Conservation (phyloP, 2,329 filamentous ascomycete species). For the Biscogniauxia mediterranea region DNA sequence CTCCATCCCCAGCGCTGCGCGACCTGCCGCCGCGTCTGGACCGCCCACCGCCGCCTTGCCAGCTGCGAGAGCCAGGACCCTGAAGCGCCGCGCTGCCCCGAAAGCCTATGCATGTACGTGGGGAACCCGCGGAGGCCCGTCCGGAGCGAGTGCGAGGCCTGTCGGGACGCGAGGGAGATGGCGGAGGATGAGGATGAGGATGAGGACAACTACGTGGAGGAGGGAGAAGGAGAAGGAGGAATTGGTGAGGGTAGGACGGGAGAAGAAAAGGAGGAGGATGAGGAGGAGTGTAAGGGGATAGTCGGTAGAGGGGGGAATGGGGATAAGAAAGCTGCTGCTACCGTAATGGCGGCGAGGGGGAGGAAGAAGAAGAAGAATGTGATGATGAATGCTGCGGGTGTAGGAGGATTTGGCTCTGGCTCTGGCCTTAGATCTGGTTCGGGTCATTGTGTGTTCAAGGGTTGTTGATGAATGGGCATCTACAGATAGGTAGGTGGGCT, state of each 20-base stretch:
- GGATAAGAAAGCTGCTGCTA: background rate
- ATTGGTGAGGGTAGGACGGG: background rate
- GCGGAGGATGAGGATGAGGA: conserved; percentile 23
- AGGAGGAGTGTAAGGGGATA: background rate
- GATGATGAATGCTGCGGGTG: too few relatives aligned
- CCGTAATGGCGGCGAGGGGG: background rate
- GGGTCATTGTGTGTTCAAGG: background rate
- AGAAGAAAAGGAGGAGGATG: conserved; percentile 15
- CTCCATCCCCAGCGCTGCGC: conserved; percentile 35
- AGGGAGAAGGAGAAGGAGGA: background rate
- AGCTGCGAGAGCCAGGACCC: conserved; percentile 37
- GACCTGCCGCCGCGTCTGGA: conserved; percentile 33
- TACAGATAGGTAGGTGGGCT: too few relatives aligned
- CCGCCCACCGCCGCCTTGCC: conserved; percentile 35
- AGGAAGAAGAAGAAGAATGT: background rate
- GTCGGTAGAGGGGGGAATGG: background rate
- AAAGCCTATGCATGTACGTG: conserved; percentile 39
- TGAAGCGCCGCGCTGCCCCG: conserved; percentile 28
- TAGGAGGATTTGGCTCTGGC: background rate
- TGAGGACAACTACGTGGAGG: background rate
- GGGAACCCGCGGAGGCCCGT: conserved; percentile 33
- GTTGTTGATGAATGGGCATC: background rate
- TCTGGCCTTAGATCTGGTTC: too few relatives aligned
- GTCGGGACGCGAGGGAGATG: conserved; percentile 29
- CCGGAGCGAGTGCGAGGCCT: conserved; percentile 34